phyloP scores from a whole-genome alignment of 768 basidiomycete genomes.

The Crucibulum laeve region DNA sequence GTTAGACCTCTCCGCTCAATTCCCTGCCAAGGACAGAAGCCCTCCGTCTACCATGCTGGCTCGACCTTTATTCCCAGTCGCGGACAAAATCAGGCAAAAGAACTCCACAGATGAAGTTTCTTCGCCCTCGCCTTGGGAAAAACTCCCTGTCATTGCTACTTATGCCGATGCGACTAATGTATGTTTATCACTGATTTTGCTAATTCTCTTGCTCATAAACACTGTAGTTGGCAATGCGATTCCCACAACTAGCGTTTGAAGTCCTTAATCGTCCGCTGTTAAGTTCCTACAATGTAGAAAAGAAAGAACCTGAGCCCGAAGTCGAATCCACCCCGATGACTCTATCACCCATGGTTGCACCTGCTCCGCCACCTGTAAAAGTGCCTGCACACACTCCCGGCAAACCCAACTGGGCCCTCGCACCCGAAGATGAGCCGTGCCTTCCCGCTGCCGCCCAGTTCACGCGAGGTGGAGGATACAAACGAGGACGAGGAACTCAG shows the following conservation, averaged over 20 bases:
- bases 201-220: background rate
- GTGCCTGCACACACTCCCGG: background rate
- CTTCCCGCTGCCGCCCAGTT: background rate
- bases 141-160: constrained; percentile 22
- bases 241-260: constrained; percentile 27
- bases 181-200: background rate
- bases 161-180: constrained; percentile 38
- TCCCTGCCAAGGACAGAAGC: too few species aligned
- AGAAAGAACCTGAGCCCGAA: background rate
- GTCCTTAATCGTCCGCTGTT: constrained; percentile 27
- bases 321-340: background rate
- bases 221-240: constrained; percentile 25
- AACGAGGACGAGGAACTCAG: background rate
- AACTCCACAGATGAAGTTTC: constrained; percentile 8
- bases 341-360: background rate
- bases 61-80: too few species aligned
- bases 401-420: constrained; percentile 27
- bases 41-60: too few species aligned
- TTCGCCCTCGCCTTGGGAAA: too few species aligned
- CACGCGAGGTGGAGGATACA: background rate
- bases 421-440: constrained; percentile 16
- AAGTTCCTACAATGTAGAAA: background rate
- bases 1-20: too few species aligned
- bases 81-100: too few species aligned
- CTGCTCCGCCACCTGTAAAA: background rate